These are phyloP conservation scores for Moesziomyces antarcticus DNA, from an alignment of 1,284 basidiomycete genomes.

Conservation along the genomic window DNA sequence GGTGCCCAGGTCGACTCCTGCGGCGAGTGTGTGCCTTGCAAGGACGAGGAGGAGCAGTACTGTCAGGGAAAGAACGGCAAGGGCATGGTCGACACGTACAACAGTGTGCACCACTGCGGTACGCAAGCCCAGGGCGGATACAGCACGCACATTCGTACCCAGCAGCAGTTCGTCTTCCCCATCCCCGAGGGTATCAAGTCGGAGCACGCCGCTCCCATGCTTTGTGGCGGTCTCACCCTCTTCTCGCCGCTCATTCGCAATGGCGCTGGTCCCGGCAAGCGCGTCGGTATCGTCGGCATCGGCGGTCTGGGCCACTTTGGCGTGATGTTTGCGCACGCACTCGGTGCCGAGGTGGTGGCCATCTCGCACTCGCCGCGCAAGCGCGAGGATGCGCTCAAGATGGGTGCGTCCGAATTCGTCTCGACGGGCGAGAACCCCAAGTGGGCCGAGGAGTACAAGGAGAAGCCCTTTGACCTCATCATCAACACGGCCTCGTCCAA, in stretches of 20 bases:
- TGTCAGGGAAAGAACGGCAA: slow-evolving; percentile 58
- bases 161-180: slow-evolving; percentile 77
- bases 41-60: slow-evolving; percentile 65
- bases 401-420: slow-evolving; percentile 73
- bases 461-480: slow-evolving; percentile 73
- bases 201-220: slow-evolving; percentile 72
- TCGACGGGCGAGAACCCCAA: slow-evolving; percentile 61
- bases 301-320: slow-evolving; percentile 69
- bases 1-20: slow-evolving; percentile 72
- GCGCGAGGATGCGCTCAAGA: slow-evolving; percentile 75
- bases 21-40: slow-evolving; percentile 72
- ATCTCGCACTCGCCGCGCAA: slow-evolving; percentile 77
- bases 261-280: slow-evolving; percentile 75
- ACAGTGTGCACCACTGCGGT: slow-evolving; percentile 72
- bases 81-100: slow-evolving; percentile 68
- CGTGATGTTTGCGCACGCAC: slow-evolving; percentile 73
- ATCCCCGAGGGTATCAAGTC: slow-evolving; percentile 75
- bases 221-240: slow-evolving; percentile 77
- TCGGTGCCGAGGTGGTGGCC: slow-evolving; percentile 75
- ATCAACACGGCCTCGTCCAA: slow-evolving; percentile 72
- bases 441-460: slow-evolving; percentile 58
- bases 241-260: slow-evolving; percentile 76
- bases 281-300: slow-evolving; percentile 75
- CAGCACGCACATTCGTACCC: slow-evolving; percentile 75
- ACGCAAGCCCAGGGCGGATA: slow-evolving; percentile 74